Conservation (phyloP, 768 basidiomycete genomes). For the Amanita inopinata region DNA sequence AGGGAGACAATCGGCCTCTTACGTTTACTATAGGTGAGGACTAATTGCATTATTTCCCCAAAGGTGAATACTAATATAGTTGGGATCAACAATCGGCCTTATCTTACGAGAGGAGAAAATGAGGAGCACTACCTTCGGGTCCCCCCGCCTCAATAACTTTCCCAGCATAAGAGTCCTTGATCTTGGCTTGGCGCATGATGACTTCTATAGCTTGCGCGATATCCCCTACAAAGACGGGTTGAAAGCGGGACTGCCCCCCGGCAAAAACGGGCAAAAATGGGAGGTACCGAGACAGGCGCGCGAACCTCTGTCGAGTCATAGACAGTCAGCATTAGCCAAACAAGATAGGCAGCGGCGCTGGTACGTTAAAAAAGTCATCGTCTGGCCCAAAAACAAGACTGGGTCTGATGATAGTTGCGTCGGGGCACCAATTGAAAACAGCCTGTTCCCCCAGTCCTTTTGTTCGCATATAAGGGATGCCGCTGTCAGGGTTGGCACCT, state of each 20-base stretch:
- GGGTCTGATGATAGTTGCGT: constrained; percentile 58
- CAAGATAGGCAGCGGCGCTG: constrained; percentile 20
- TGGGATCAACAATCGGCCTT: neutral
- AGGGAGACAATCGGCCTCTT: constrained; percentile 51
- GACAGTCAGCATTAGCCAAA: neutral
- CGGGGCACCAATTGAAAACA: constrained; percentile 33
- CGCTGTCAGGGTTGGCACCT: constrained; percentile 52
- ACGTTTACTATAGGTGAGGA: constrained; percentile 43
- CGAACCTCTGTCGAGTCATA: constrained; percentile 41
- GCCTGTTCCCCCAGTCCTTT: constrained; percentile 55
- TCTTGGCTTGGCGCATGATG: constrained; percentile 35
- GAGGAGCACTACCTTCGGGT: constrained; percentile 22
- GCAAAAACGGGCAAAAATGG: constrained; percentile 74
- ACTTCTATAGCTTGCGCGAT: constrained; percentile 54
- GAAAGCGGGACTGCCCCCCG: constrained; percentile 56
- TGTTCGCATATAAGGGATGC: constrained; percentile 49
- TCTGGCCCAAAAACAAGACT: constrained; percentile 71
- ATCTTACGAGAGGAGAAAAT: neutral
- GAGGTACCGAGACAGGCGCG: constrained; percentile 44
- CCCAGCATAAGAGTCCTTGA: constrained; percentile 35
- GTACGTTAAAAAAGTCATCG: constrained; percentile 71
- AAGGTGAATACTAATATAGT: constrained; percentile 49
- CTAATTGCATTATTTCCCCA: constrained; percentile 53
- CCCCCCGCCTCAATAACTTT: constrained; percentile 38
- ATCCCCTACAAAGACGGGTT: constrained; percentile 68